Percentiles rank a stretch among this genome's conserved stretches.
Evolutionary conservation across 768 basidiomycete genomes (phyloP).

Genomic region (Termitomyces sp.): DNA sequence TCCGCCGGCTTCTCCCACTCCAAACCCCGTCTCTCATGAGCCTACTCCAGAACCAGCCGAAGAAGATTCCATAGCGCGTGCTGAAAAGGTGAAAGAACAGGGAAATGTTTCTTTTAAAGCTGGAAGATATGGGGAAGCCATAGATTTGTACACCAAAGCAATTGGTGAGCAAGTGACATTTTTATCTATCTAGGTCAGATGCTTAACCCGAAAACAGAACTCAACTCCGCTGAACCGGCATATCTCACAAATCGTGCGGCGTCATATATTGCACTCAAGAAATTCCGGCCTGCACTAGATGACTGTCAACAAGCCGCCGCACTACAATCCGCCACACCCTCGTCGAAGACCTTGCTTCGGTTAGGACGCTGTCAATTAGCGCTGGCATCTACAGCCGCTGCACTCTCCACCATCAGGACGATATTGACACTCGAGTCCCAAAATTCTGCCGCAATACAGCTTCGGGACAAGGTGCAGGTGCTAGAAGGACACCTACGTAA

Average conservation of each 20-base stretch:
- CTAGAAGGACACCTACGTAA: slow-evolving; percentile 67
- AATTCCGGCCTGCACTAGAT: slow-evolving; percentile 67
- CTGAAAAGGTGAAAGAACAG: slow-evolving; percentile 67
- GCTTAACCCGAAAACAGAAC: slow-evolving; percentile 33
- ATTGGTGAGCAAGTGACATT: slow-evolving; percentile 42
- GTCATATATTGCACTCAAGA: slow-evolving; percentile 78
- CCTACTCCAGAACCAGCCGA: slow-evolving; percentile 23
- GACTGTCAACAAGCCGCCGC: slow-evolving; percentile 77
- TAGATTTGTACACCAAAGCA: slow-evolving; percentile 72
- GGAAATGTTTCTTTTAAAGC: slow-evolving; percentile 77
- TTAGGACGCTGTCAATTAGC: slow-evolving; percentile 84
- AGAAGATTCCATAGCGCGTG: slow-evolving; percentile 41
- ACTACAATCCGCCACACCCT: slow-evolving; percentile 59
- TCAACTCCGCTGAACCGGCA: slow-evolving; percentile 64
- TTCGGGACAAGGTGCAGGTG: slow-evolving; percentile 56
- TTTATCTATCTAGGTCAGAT: not conserved
- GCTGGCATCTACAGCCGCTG: slow-evolving; percentile 64
- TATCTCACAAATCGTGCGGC: slow-evolving; percentile 88
- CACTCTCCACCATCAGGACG: slow-evolving; percentile 62
- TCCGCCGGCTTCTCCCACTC: slow-evolving; percentile 6
- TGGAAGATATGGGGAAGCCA: slow-evolving; percentile 61
- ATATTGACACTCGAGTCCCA: slow-evolving; percentile 59
- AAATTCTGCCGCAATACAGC: slow-evolving; percentile 57
- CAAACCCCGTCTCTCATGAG: slow-evolving; percentile 16
- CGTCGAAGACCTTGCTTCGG: slow-evolving; percentile 77